Percentiles rank a stretch among this genome's conserved stretches.
These are phyloP conservation scores for Candida tetrigidarum DNA, from an alignment of 1,139 yeast genomes.

Conservation along the genomic window DNA sequence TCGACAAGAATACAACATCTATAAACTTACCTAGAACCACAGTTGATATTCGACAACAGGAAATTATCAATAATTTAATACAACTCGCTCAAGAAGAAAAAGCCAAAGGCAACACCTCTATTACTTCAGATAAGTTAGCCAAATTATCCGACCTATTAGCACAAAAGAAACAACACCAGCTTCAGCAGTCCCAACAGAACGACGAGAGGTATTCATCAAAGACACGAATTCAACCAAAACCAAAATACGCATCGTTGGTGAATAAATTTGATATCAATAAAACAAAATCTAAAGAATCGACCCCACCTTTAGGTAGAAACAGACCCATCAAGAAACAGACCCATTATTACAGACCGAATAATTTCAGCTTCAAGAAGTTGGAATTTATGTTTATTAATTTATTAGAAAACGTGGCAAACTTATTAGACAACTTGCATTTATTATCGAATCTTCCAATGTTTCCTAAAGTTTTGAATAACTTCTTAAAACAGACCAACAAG, in stretches of 20 bases:
- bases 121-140: conserved; percentile 37
- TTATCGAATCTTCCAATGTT: conserved; percentile 50
- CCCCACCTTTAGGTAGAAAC: not conserved
- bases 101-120: conserved; percentile 35
- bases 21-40: conserved; percentile 6
- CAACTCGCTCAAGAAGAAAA: conserved; percentile 38
- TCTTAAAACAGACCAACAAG: conserved; percentile 49
- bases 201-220: conserved; percentile 20
- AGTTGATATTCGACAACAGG: conserved; percentile 22
- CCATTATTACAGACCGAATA: conserved; percentile 16
- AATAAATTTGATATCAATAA: conserved; percentile 24
- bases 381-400: conserved; percentile 36
- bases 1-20: not conserved
- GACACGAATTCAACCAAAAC: conserved; percentile 23
- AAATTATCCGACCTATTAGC: conserved; percentile 28
- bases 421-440: conserved; percentile 49
- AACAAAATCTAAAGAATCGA: conserved; percentile 6
- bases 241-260: conserved; percentile 30
- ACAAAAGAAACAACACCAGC: conserved; percentile 14
- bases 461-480: conserved; percentile 34
- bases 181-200: conserved; percentile 3
- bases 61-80: conserved; percentile 31
- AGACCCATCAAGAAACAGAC: conserved; percentile 11
- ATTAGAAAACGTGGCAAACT: conserved; percentile 43
- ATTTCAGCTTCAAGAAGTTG: conserved; percentile 30